Percentiles rank a stretch among this genome's conserved stretches.
phyloP scores from a whole-genome alignment of 139 green algal genomes.

The Picochlorum sp. region DNA sequence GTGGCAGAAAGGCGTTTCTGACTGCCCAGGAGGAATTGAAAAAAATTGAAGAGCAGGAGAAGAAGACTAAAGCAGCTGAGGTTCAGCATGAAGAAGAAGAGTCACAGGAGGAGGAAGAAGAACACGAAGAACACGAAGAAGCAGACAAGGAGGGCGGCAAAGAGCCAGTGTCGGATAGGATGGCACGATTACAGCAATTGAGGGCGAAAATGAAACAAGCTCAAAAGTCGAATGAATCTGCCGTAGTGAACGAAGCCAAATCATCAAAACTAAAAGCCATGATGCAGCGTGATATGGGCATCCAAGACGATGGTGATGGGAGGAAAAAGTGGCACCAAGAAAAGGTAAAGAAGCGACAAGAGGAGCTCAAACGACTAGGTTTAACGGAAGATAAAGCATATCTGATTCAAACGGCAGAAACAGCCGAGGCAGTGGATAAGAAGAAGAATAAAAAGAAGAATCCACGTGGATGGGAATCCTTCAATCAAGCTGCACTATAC shows the following conservation, averaged over 20 bases:
- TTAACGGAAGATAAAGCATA: slow-evolving; percentile 57
- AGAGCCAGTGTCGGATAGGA: slow-evolving; percentile 59
- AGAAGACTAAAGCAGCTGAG: not conserved
- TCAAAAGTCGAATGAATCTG: slow-evolving; percentile 82
- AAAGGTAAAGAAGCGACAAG: slow-evolving; percentile 58
- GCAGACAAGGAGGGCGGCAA: not conserved
- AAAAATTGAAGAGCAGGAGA: slow-evolving; percentile 23
- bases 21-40: slow-evolving; percentile 44
- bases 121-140: not conserved
- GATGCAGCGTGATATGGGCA: not conserved
- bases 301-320: slow-evolving; percentile 1
- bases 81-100: slow-evolving; percentile 1
- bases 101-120: slow-evolving; percentile 12
- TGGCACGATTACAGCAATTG: slow-evolving; percentile 81
- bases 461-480: slow-evolving; percentile 55
- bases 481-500: slow-evolving; percentile 64
- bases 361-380: slow-evolving; percentile 62
- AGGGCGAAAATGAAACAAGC: slow-evolving; percentile 62
- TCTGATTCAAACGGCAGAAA: slow-evolving; percentile 74
- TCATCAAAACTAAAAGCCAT: slow-evolving; percentile 15
- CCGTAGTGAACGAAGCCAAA: slow-evolving; percentile 71
- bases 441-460: slow-evolving; percentile 70
- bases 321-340: slow-evolving; percentile 68
- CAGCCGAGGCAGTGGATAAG: slow-evolving; percentile 51
- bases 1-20: slow-evolving; percentile 6